These are phyloP conservation scores for Rosa multiflora DNA, from an alignment of 306 rosid species.

Conservation along the genomic window DNA sequence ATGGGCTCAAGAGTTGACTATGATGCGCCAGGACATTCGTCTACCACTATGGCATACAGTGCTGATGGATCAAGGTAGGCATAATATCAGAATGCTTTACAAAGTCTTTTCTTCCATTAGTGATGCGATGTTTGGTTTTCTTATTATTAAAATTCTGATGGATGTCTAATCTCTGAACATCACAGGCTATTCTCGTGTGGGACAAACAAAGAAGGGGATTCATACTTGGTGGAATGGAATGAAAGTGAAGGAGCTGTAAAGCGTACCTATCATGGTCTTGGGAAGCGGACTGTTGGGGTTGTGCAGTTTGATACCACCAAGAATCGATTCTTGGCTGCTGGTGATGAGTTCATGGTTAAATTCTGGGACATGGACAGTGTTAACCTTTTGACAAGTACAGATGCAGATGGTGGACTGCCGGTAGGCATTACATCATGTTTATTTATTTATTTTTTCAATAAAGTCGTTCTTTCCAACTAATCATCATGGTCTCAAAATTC, in stretches of 20 bases:
- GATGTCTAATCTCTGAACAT: conserved; percentile 21
- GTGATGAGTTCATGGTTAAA: conserved; percentile 77
- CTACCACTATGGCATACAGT: conserved; percentile 92
- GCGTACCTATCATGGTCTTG: conserved; percentile 84
- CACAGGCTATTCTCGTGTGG: conserved; percentile 94
- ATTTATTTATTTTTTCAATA: not conserved
- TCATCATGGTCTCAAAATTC: conserved; percentile 33
- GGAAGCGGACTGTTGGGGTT: conserved; percentile 80
- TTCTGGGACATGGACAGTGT: conserved; percentile 98
- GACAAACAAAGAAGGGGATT: conserved; percentile 97
- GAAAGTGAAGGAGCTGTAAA: conserved; percentile 99
- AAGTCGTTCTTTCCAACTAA: conserved; percentile 26
- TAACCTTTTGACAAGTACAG: conserved; percentile 56
- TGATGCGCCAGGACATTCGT: conserved; percentile 96
- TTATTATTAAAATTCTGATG: conserved; percentile 20
- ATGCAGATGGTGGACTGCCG: conserved; percentile 88
- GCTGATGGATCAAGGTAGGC: conserved; percentile 92
- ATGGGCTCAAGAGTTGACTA: conserved; percentile 98
- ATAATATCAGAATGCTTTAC: conserved; percentile 21
- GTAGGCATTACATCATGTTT: conserved; percentile 40
- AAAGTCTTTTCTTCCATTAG: not conserved
- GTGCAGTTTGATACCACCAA: conserved; percentile 99
- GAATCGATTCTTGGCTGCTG: conserved; percentile 93
- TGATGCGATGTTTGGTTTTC: not conserved
- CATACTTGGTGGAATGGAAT: conserved; percentile 97